Conservation (phyloP, 345 rosid species). For the Rhodomyrtus tomentosa region DNA sequence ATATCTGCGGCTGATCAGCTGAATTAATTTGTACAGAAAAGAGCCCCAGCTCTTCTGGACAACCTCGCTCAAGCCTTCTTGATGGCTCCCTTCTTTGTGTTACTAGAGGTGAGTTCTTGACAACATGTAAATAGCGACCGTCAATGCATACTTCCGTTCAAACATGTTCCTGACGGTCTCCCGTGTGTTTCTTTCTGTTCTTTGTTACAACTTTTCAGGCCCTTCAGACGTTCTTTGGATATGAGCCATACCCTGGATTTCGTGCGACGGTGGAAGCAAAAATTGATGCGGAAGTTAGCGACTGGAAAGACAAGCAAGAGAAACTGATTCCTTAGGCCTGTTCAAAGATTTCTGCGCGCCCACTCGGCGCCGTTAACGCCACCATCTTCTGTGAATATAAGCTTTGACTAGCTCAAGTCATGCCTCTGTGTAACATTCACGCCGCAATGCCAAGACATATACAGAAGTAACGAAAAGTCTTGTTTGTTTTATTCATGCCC, state of each 20-base stretch:
- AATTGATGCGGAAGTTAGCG: conserved; percentile 24
- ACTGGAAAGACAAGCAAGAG: conserved; percentile 38
- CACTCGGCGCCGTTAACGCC: too few species aligned
- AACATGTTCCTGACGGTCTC: not conserved
- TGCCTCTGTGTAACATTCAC: not conserved
- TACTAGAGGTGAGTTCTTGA: conserved; percentile 36
- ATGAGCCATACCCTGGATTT: conserved; percentile 54
- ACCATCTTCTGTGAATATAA: not conserved
- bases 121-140: not conserved
- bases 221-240: conserved; percentile 30
- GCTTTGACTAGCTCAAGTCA: not conserved
- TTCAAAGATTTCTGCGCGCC: not conserved
- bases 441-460: not conserved
- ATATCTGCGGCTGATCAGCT: not conserved
- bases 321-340: conserved; percentile 15
- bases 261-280: conserved; percentile 26
- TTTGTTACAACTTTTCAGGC: conserved; percentile 17
- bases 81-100: conserved; percentile 62
- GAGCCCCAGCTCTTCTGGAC: conserved; percentile 58
- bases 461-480: not conserved
- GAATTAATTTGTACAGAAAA: conserved; percentile 23
- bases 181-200: not conserved
- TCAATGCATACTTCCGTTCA: not conserved
- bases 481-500: not conserved
- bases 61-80: conserved; percentile 45